Evolutionary conservation across 257 asterid genomes (phyloP), one percentile per base, ranked within the genome.

Genomic region (Solanum medicagineum): DNA sequence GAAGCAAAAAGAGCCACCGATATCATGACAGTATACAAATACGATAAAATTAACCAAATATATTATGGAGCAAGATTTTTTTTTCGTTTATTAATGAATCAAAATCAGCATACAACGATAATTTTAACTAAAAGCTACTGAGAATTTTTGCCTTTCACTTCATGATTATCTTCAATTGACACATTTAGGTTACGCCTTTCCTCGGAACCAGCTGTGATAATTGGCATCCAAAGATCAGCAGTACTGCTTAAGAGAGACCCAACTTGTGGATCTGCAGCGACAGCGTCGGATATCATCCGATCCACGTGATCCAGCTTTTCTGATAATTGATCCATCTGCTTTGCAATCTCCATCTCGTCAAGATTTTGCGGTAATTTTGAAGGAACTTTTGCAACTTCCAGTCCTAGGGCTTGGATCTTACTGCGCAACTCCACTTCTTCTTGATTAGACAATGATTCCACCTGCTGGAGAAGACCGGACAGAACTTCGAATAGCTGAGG

Each of bases 381-480:
- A 69, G 99, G 98, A 84, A 94, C 92, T 85, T 96, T 95, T 49
- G 94, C 90, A 62, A 93, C 94, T 87, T 96, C 98, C 89, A 87
- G 51, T 40, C 99, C 99, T 17, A 96, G 90, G 84, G 97, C 85
- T 84, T 94, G 94, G 20, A 96, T 95, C 93, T 96, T 96, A 85
- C 95, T 95, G 55, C 99, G 97, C 85, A 96, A 88, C 89, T 96
- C 99, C 65, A 95, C 97, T 87, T 96, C 98, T 90, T 96, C 98
- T 90, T 95, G 94, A 92, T 96, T 96, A 75, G 95, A 92, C 82
- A 96, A 56, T 42, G 98, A 92, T 81, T 96, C 99, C 85, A 96
- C 99, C 98, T 96, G 91, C 84, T 36, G 42, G 42, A 36, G 42
- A 36, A 36, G 42, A 36, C 42, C 42, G 6, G 42, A 36, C 7